phyloP scores from a whole-genome alignment of 2,329 filamentous ascomycete genomes.

The Fusarium burgessii region DNA sequence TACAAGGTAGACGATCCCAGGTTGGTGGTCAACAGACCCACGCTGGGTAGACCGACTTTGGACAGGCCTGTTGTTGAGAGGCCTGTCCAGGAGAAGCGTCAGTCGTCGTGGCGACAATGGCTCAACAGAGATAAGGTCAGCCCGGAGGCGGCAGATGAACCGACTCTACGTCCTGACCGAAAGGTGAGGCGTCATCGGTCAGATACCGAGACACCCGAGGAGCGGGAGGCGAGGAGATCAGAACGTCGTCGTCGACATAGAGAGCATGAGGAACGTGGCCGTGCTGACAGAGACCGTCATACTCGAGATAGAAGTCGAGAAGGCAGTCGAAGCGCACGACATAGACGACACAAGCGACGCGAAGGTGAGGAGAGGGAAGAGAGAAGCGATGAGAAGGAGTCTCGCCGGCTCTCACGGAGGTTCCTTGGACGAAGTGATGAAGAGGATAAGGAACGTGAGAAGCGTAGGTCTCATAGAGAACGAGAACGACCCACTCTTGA shows the following conservation, averaged over 20 bases:
- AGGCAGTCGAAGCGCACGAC: constrained; percentile 12
- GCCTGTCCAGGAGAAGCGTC: constrained; percentile 31
- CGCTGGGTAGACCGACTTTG: constrained; percentile 25
- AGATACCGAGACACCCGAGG: constrained; percentile 14
- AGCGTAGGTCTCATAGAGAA: constrained; percentile 12
- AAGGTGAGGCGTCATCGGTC: constrained; percentile 14
- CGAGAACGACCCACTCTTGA: constrained; percentile 18
- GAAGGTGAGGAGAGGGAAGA: constrained; percentile 12
- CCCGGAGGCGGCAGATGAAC: constrained; percentile 16
- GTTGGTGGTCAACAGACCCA: constrained; percentile 20
- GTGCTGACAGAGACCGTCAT: constrained; percentile 10
- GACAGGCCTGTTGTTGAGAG: constrained; percentile 26
- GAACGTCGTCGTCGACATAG: constrained; percentile 26
- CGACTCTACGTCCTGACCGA: constrained; percentile 13
- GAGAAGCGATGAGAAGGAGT: constrained; percentile 13
- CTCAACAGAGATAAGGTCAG: constrained; percentile 21
- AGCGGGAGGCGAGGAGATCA: constrained; percentile 23
- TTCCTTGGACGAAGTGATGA: constrained; percentile 9
- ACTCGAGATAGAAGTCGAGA: constrained; percentile 22
- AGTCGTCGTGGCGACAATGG: constrained; percentile 27
- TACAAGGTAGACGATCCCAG: constrained; percentile 29
- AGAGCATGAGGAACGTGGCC: constrained; percentile 19
- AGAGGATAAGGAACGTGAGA: constrained; percentile 13
- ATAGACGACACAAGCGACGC: constrained; percentile 20
- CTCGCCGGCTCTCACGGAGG: constrained; percentile 20